Evolutionary conservation across 78 protist species (phyloP), one percentile per base, ranked within the genome.

Genomic region (Speleostelium caveatum): DNA sequence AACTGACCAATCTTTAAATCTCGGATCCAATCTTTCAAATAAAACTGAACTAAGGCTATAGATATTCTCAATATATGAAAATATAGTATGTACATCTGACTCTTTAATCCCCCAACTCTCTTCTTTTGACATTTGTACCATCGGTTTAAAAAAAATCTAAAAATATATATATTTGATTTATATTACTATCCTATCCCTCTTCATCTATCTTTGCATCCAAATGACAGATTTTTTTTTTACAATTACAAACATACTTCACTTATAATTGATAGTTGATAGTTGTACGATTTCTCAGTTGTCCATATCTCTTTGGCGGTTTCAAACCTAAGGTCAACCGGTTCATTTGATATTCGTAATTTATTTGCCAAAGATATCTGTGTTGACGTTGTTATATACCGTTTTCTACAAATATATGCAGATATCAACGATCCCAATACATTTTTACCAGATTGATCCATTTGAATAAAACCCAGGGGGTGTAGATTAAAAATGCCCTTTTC

Each of bases 41-140:
- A 80, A 49, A 14, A 80, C 10, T n/a, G 28, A 69, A 38, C 79
- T 59, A 1, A 80, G 35, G 24, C 75, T 60, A 56, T 69, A 59
- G 2, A 80, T 80, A 59, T 73, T 80, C 41, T 80, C 90, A 28
- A 80, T 80, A 32, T 80, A 78, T 39, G 90, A 80, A 56, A 80
- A 80, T 69, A 80, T 80, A 4, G 80, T 39, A 69, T 69, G 78
- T 21, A 80, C 53, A 24, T 69, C 74, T 24, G 19, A 21, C 60
- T 80, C 90, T 67, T 73, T 80, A 30, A 69, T 55, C 0, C 69
- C 66, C 55, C 71, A 69, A 0, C n/a, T 16, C 10, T 28, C 3
- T 33, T 65, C 38, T 2, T 22, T 62, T 36, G 28, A 36, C 28
- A 6, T 5, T 68, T 68, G 55, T 30, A 32, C 42, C 24, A 33